Percentiles rank a stretch among this genome's conserved stretches.
These are phyloP conservation scores for Fusarium keratoplasticum DNA, from an alignment of 2,329 filamentous ascomycete genomes.

Conservation along the genomic window DNA sequence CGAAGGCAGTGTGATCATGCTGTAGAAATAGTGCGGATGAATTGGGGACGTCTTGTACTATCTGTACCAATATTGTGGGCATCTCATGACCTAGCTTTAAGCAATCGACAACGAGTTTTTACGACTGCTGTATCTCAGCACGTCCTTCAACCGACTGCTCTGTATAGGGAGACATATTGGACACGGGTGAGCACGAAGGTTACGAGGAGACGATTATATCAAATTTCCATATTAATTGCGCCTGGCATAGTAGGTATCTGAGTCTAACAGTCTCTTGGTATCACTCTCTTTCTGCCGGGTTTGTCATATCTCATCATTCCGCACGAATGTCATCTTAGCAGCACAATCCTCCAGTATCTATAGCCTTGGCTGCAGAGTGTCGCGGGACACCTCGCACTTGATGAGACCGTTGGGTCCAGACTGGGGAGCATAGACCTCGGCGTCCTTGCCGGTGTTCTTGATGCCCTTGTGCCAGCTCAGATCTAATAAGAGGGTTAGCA, in stretches of 20 bases:
- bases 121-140: background rate
- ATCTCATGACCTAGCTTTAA: slow-evolving; percentile 44
- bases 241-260: background rate
- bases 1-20: slow-evolving; percentile 2
- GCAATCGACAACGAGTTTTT: slow-evolving; percentile 38
- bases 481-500: slow-evolving; percentile 64
- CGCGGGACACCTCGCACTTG: slow-evolving; percentile 85
- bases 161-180: background rate
- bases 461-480: slow-evolving; percentile 95
- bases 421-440: slow-evolving; percentile 95
- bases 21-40: slow-evolving; percentile 34
- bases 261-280: slow-evolving; percentile 31
- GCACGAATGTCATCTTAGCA: slow-evolving; percentile 14
- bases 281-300: slow-evolving; percentile 31
- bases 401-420: slow-evolving; percentile 95
- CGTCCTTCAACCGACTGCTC: background rate
- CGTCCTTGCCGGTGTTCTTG: slow-evolving; percentile 95
- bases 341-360: slow-evolving; percentile 13
- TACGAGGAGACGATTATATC: background rate
- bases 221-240: slow-evolving; percentile 6
- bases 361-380: slow-evolving; percentile 38
- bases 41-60: slow-evolving; percentile 45
- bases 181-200: background rate
- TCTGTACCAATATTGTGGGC: slow-evolving; percentile 48
- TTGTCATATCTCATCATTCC: slow-evolving; percentile 33